A percentile compares a stretch with the other conserved stretches of the same genome.
Evolutionary conservation across 1,284 basidiomycete genomes (phyloP).

Genomic region (Meripilus lineatus): DNA sequence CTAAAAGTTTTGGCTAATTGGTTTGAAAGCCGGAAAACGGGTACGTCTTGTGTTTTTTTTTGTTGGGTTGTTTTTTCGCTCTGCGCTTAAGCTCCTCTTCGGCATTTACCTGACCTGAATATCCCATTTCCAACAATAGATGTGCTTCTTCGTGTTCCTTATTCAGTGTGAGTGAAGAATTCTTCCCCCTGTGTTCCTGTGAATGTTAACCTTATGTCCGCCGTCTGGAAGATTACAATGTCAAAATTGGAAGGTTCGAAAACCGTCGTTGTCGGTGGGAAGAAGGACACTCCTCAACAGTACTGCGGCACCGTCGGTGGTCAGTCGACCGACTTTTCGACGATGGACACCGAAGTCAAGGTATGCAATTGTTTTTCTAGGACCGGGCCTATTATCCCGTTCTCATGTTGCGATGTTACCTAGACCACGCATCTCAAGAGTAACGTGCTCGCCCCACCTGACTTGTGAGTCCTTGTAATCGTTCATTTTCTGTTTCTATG

Average conservation of each 20-base stretch:
- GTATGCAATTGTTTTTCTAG: conserved; percentile 18
- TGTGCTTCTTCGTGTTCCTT: conserved; percentile 55
- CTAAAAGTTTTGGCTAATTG: too few relatives aligned
- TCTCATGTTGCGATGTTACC: conserved; percentile 1
- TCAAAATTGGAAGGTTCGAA: conserved; percentile 51
- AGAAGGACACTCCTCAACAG: conserved; percentile 42
- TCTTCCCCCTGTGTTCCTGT: too few relatives aligned
- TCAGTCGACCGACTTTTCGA: conserved; percentile 49
- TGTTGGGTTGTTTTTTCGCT: too few relatives aligned
- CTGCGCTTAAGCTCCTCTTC: too few relatives aligned
- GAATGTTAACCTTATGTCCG: conserved; percentile 2
- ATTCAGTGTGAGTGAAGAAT: conserved; percentile 49
- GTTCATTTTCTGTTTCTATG: background rate
- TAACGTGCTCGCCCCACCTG: conserved; percentile 52
- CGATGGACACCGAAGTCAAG: conserved; percentile 58
- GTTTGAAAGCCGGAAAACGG: background rate
- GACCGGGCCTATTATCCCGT: background rate
- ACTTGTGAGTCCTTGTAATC: conserved; percentile 40
- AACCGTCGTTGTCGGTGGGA: conserved; percentile 54
- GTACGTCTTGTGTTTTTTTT: too few relatives aligned
- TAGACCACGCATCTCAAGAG: conserved; percentile 51
- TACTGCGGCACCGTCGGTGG: conserved; percentile 61
- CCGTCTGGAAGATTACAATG: conserved; percentile 47
- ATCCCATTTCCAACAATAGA: too few relatives aligned
- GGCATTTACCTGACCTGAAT: too few relatives aligned